phyloP scores from a whole-genome alignment of 2,329 filamentous ascomycete genomes.

The Aspergillus sp. region DNA sequence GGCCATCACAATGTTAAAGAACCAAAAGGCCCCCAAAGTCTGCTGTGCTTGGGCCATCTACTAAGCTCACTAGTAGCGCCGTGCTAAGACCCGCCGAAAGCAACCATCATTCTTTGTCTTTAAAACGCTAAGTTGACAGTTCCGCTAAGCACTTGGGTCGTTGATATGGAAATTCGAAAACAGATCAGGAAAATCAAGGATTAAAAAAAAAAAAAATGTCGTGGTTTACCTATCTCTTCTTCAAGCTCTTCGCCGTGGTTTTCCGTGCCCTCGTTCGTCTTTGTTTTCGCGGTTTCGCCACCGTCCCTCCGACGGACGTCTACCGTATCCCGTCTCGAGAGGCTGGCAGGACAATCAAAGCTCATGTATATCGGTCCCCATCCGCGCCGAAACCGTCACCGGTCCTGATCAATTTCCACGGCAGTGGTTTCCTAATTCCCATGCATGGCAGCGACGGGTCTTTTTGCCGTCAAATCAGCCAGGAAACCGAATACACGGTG shows the following conservation, averaged over 20 bases:
- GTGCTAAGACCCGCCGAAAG: too few relatives aligned
- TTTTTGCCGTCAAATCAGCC: conserved; percentile 21
- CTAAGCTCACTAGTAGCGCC: too few relatives aligned
- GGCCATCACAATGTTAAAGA: too few relatives aligned
- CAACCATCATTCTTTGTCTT: neutral
- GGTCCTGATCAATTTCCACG: conserved; percentile 28
- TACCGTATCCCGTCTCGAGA: conserved; percentile 25
- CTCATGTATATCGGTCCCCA: conserved; percentile 21
- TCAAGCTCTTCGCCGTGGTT: conserved; percentile 13
- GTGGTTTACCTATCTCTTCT: conserved; percentile 14
- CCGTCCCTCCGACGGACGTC: conserved; percentile 17
- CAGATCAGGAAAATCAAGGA: too few relatives aligned
- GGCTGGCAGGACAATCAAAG: conserved; percentile 20
- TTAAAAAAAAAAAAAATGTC: conserved; percentile 14
- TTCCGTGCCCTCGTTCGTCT: conserved; percentile 8
- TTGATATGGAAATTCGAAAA: too few relatives aligned
- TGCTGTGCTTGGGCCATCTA: neutral
- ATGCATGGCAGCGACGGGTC: conserved; percentile 24
- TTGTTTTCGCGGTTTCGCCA: neutral
- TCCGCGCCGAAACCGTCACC: conserved; percentile 14
- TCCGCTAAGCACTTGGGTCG: neutral
- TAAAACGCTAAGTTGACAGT: neutral
- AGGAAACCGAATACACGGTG: conserved; percentile 23
- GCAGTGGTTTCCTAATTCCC: conserved; percentile 28
- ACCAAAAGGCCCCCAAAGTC: too few relatives aligned